Percentiles rank a stretch among this genome's conserved stretches.
phyloP scores from a whole-genome alignment of 176 grass and related monocot genomes.

The Rhynchospora tenuis region DNA sequence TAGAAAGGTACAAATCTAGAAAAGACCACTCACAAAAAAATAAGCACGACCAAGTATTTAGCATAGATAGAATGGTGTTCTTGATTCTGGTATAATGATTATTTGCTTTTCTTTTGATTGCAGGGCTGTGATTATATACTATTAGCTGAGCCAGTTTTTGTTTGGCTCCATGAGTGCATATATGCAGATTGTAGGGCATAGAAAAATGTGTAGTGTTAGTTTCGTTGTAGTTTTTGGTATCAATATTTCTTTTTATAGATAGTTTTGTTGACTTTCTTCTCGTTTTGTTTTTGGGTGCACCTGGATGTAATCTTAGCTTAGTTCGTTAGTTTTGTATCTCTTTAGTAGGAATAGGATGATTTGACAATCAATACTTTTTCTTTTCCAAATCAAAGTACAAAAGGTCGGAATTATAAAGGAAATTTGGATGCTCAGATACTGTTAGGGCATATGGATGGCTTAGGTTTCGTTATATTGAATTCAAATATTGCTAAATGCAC shows the following conservation, averaged over 20 bases:
- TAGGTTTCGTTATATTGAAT: background rate
- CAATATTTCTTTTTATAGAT: constrained; percentile 3
- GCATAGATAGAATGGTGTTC: background rate
- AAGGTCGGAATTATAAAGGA: background rate
- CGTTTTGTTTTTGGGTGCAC: background rate
- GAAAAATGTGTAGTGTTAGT: background rate
- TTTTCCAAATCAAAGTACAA: background rate
- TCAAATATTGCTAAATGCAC: background rate
- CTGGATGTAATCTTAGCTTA: constrained; percentile 4
- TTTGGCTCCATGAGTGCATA: background rate
- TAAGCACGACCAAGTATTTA: background rate
- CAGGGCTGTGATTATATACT: constrained; percentile 10
- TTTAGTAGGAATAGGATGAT: background rate
- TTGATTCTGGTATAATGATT: background rate
- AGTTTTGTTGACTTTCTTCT: background rate
- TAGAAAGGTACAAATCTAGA: background rate
- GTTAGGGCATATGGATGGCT: background rate
- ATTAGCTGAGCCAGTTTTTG: background rate
- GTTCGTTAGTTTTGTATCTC: background rate
- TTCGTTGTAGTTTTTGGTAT: background rate
- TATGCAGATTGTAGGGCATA: background rate
- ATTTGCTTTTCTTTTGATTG: constrained; percentile 2
- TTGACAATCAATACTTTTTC: background rate
- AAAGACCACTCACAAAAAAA: background rate
- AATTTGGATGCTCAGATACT: background rate